Evolutionary conservation across 2,329 filamentous ascomycete species (phyloP), one percentile per base, ranked within the genome.

Genomic region (Ophiostoma tasmaniense): DNA sequence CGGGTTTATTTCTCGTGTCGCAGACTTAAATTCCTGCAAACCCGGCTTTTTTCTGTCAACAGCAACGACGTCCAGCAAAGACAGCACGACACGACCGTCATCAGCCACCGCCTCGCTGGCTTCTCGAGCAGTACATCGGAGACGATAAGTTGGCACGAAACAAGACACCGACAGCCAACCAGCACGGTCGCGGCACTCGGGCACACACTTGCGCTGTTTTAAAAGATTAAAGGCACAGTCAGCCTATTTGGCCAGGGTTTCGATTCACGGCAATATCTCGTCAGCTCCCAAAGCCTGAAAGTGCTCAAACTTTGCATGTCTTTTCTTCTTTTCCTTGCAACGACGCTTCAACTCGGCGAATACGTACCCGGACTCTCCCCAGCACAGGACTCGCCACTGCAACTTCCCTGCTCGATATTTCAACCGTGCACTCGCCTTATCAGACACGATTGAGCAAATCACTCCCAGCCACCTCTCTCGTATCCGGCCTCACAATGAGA

Each of bases 401-500:
- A 55, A 28, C n/a, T 55, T 14, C 22, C 50, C 50, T 55, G n/a
- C n/a, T 55, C 50, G n/a, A 14, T 25, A 55, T 28, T 28, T 55
- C 2, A 10, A 55, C 50, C 50, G 50, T 55, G 50, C n/a, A 55
- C 50, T 55, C 50, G 22, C 50, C 50, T 55, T 55, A 55, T 55
- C 50, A 22, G 50, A 55, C 4, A 55, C 50, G 50, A 55, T 55
- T 55, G 50, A 7, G 61, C 64, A 45, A 8, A 42, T n/a, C 61
- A 33, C 33, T 22, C 61, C 61, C 61, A 64, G 61, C 61, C 30
- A 37, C 59, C 17, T 35, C 50, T 20, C 61, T 22, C 61, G 33
- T 64, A 64, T 64, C 64, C 64, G 39, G 37, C 37, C 64, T 65
- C 66, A 67, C 30, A 50, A 72, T 72, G 71, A 67, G 45, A 67